Conservation (phyloP, 192 early-diverging fungal genomes). For the Dissophora ornata region DNA sequence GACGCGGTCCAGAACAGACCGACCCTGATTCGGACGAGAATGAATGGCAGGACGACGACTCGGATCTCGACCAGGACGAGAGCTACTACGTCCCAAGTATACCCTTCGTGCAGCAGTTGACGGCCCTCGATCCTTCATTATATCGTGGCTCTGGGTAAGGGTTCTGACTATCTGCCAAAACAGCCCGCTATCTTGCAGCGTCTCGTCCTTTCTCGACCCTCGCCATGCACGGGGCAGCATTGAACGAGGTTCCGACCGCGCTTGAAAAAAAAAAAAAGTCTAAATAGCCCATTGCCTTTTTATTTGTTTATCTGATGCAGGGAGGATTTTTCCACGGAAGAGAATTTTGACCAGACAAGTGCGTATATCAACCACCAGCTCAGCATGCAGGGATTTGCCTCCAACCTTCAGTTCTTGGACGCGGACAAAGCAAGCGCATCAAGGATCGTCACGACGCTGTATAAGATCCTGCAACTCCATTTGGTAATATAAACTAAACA, state of each 20-base stretch:
- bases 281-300: background rate
- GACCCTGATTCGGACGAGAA: background rate
- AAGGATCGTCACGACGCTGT: slow-evolving; percentile 34
- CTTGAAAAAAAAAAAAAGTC: background rate
- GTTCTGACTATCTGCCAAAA: too few relatives aligned
- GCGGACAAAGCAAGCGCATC: slow-evolving; percentile 33
- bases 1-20: background rate
- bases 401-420: slow-evolving; percentile 31
- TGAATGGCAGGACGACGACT: slow-evolving; percentile 24
- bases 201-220: too few relatives aligned
- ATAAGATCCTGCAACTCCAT: slow-evolving; percentile 47
- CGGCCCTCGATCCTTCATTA: slow-evolving; percentile 30
- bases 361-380: slow-evolving; percentile 45
- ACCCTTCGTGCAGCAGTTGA: slow-evolving; percentile 28
- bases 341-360: slow-evolving; percentile 52
- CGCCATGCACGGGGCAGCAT: too few relatives aligned
- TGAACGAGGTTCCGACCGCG: too few relatives aligned
- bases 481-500: too few relatives aligned
- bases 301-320: slow-evolving; percentile 7
- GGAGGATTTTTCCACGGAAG: slow-evolving; percentile 38
- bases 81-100: slow-evolving; percentile 45
- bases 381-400: slow-evolving; percentile 25
- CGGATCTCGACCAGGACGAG: slow-evolving; percentile 33
- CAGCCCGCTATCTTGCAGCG: too few relatives aligned
- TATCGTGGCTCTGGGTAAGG: slow-evolving; percentile 52